Evolutionary conservation across 2,329 filamentous ascomycete genomes (phyloP).

Genomic region (Diplodia intermedia): DNA sequence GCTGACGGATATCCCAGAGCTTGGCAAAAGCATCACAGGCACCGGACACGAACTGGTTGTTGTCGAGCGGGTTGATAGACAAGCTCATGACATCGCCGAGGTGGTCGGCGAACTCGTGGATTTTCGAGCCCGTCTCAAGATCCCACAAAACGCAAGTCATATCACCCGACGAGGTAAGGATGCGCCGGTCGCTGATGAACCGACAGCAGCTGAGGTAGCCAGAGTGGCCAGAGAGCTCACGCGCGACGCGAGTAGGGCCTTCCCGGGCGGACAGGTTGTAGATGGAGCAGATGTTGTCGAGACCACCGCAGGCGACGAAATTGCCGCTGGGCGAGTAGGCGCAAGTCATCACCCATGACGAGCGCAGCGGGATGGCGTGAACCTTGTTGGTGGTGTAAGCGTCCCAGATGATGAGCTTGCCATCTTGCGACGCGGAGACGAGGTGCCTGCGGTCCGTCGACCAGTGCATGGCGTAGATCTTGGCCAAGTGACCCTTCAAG

Average conservation of each 20-base stretch:
- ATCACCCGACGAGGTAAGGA: conserved; percentile 96
- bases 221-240: conserved; percentile 94
- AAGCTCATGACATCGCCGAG: conserved; percentile 99
- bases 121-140: conserved; percentile 95
- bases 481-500: conserved; percentile 95
- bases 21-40: conserved; percentile 99
- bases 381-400: conserved; percentile 99
- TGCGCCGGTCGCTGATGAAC: conserved; percentile 98
- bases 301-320: conserved; percentile 96
- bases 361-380: conserved; percentile 94
- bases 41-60: conserved; percentile 99
- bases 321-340: conserved; percentile 98
- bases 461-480: conserved; percentile 99
- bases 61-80: conserved; percentile 98
- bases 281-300: conserved; percentile 99
- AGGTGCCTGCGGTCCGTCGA: conserved; percentile 96
- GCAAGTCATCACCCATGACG: conserved; percentile 99
- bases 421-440: conserved; percentile 97
- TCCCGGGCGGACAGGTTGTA: conserved; percentile 98
- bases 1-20: conserved; percentile 97
- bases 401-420: conserved; percentile 99
- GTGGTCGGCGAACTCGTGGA: conserved; percentile 97
- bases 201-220: conserved; percentile 98
- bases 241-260: conserved; percentile 93
- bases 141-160: conserved; percentile 99